Percentiles rank a stretch among this genome's conserved stretches.
phyloP scores from a whole-genome alignment of 163 green algal genomes.

The Scenedesmus sp. region DNA sequence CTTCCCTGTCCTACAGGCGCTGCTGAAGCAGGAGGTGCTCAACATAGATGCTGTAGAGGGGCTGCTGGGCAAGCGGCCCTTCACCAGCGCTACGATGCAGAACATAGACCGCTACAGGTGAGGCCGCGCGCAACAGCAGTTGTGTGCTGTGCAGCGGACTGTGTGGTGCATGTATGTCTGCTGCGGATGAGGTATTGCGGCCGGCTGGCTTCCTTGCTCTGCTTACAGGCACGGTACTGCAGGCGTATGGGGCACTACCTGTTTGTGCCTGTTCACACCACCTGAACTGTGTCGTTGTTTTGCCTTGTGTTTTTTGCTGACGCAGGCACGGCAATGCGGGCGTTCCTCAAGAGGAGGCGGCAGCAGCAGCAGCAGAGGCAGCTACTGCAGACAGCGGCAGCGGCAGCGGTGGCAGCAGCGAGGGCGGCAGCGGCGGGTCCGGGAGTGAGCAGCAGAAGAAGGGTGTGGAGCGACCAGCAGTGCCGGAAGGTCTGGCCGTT shows the following conservation, averaged over 20 bases:
- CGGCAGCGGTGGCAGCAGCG: conserved; percentile 7
- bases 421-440: background rate
- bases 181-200: no score
- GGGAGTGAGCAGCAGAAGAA: background rate
- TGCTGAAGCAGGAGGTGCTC: conserved; percentile 88
- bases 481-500: background rate
- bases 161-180: no score
- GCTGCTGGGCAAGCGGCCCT: conserved; percentile 93
- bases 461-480: conserved; percentile 4
- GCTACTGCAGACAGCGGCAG: background rate
- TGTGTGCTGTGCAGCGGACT: background rate
- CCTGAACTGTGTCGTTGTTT: background rate
- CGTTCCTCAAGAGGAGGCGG: background rate
- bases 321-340: conserved; percentile 35
- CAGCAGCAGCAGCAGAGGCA: conserved; percentile 20
- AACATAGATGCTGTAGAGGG: conserved; percentile 84
- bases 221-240: background rate
- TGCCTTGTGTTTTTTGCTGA: background rate
- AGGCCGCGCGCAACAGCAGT: conserved; percentile 46
- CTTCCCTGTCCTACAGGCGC: conserved; percentile 45
- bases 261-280: no score
- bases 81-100: conserved; percentile 83
- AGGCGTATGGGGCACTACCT: background rate
- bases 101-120: conserved; percentile 98
- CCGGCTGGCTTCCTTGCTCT: no score